phyloP scores from a whole-genome alignment of 495 filamentous ascomycete species.

The Penicillium salamii region DNA sequence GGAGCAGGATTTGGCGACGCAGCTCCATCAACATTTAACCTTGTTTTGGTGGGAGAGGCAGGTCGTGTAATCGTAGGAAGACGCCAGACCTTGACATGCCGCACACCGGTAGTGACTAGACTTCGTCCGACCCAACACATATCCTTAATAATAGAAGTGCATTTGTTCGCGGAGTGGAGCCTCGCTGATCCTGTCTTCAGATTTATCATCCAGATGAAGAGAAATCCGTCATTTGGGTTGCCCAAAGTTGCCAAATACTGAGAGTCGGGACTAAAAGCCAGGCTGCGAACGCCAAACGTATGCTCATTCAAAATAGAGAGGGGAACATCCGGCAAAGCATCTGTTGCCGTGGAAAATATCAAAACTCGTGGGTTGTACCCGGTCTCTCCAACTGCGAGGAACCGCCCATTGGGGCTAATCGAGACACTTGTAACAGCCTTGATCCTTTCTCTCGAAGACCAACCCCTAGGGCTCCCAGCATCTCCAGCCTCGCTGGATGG shows the following conservation, averaged over 20 bases:
- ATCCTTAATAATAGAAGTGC: conserved; percentile 74
- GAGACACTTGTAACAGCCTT: conserved; percentile 96
- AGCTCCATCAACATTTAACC: conserved; percentile 38
- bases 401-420: conserved; percentile 84
- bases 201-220: conserved; percentile 88
- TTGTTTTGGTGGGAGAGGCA: conserved; percentile 48
- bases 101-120: conserved; percentile 73
- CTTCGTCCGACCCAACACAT: conserved; percentile 84
- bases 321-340: conserved; percentile 74
- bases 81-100: conserved; percentile 93
- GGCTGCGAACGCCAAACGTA: conserved; percentile 79
- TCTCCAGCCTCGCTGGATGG: conserved; percentile 54
- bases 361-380: conserved; percentile 90
- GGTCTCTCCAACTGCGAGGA: conserved; percentile 91
- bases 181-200: conserved; percentile 77
- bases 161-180: conserved; percentile 90
- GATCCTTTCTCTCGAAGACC: conserved; percentile 83
- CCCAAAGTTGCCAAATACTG: conserved; percentile 87
- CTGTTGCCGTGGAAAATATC: conserved; percentile 76
- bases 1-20: conserved; percentile 45
- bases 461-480: conserved; percentile 62
- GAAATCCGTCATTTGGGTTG: conserved; percentile 85
- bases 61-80: conserved; percentile 57
- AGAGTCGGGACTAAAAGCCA: conserved; percentile 87
- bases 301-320: conserved; percentile 87